Evolutionary conservation across 2,329 filamentous ascomycete species (phyloP).

Genomic region (Zymoseptoria passerinii): DNA sequence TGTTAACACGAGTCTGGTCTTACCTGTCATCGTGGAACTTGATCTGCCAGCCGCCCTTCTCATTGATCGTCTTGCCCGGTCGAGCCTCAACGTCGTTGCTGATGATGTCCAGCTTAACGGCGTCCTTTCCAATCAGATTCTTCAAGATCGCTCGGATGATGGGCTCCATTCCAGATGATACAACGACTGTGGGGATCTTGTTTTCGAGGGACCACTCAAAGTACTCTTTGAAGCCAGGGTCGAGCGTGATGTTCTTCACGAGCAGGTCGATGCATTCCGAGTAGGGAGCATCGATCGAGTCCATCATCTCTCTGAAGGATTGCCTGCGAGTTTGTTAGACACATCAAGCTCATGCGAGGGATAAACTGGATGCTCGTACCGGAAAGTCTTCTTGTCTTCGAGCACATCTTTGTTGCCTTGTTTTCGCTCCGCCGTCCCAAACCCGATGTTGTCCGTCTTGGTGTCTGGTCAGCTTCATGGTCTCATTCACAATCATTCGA

Average conservation of each 20-base stretch:
- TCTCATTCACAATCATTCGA: background rate
- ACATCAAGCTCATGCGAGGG: background rate
- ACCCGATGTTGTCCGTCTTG: conserved; percentile 87
- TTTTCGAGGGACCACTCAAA: conserved; percentile 71
- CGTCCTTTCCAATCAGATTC: conserved; percentile 70
- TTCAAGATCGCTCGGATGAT: conserved; percentile 78
- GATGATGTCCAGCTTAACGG: conserved; percentile 75
- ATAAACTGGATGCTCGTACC: conserved; percentile 33
- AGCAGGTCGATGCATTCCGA: conserved; percentile 72
- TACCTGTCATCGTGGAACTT: conserved; percentile 78
- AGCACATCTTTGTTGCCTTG: conserved; percentile 72
- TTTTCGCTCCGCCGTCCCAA: conserved; percentile 61
- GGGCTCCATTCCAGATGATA: conserved; percentile 87
- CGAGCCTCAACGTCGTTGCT: conserved; percentile 68
- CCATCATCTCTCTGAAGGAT: conserved; percentile 85
- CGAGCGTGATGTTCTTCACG: conserved; percentile 74
- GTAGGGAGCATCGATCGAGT: conserved; percentile 73
- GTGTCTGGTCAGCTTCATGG: conserved; percentile 3
- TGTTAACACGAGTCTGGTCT: conserved; percentile 11
- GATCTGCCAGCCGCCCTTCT: conserved; percentile 79
- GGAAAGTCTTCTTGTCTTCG: conserved; percentile 60
- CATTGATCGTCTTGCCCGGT: conserved; percentile 65
- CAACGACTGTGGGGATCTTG: conserved; percentile 84
- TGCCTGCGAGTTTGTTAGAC: conserved; percentile 42
- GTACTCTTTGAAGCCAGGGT: conserved; percentile 82